Base-by-base conservation (phyloP, 2,329 filamentous ascomycete species). In the Eutypella sp. region DNA sequence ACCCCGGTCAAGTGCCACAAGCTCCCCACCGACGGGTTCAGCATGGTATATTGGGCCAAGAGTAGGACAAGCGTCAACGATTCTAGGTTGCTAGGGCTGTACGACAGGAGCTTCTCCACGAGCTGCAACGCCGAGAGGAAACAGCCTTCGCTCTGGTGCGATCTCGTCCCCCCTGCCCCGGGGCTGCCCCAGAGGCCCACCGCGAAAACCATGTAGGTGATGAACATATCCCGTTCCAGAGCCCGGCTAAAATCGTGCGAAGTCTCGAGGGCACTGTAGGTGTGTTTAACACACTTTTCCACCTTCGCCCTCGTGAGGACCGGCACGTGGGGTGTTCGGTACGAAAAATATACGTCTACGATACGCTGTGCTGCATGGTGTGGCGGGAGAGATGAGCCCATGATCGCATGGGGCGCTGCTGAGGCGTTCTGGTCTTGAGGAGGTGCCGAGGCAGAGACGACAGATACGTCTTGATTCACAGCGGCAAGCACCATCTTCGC, bases 1-100 rank as follows among this genome's bases (percentile, higher is more conserved):
- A 59, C 58, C 11, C 63, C 62, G n/a, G 53, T 61, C 34, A 66
- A 45, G 46, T 64, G 61, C 63, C 62, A 66, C 22, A 66, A 42
- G 45, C 58, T 64, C 9, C 63, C 61, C 44, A 55, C 52, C 16
- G 53, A 60, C 37, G 63, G 63, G 40, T 54, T 62, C 37, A 64
- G 42, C 9, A 59, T 48, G 41, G 64, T 56, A 42, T 60, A 66
- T 49, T 64, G 62, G 27, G 58, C 54, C 46, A 66, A 45, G 8
- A 66, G 54, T 27, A 66, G 52, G 2, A 65, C 50, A n/a, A 54
- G 45, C 2, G 57, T 54, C 19, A 66, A 53, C 20, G 61, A 62
- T 34, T 66, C 62, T 7, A 65, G 44, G 44, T 64, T 59, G 41
- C 57, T 64, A 31, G 56, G 58, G 3, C 58, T 59, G 51, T 63